Conservation (phyloP, 306 rosid genomes). For the Begonia peltatifolia region DNA sequence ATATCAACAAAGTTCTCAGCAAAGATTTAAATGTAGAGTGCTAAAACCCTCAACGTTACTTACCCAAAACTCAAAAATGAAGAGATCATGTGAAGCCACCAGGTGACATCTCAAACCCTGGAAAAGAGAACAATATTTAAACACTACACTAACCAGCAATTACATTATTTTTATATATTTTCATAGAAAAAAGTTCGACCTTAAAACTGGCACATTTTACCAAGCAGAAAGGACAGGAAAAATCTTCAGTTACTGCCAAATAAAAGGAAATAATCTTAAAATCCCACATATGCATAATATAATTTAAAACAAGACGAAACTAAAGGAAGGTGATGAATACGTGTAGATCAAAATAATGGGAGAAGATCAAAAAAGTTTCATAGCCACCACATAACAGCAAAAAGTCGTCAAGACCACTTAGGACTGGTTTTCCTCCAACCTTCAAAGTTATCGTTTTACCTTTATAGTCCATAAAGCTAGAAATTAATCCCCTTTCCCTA, state of each 20-base stretch:
- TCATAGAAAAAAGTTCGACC: conserved; percentile 24
- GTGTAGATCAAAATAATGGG: no score
- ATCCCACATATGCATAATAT: no score
- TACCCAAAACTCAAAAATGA: conserved; percentile 81
- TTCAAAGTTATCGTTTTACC: no score
- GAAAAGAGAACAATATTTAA: conserved; percentile 9
- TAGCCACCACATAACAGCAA: no score
- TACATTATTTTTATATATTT: conserved; percentile 4
- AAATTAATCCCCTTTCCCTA: background rate
- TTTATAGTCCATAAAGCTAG: background rate
- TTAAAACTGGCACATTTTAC: conserved; percentile 56
- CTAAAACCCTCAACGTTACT: conserved; percentile 21
- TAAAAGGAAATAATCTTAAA: conserved; percentile 3
- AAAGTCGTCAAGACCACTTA: no score
- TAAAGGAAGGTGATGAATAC: no score
- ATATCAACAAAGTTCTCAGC: conserved; percentile 12
- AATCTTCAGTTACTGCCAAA: conserved; percentile 66
- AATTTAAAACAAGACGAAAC: no score
- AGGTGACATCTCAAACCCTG: conserved; percentile 75
- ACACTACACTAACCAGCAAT: conserved; percentile 10
- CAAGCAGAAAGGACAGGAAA: conserved; percentile 77
- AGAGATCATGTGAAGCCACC: conserved; percentile 53
- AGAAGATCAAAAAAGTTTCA: no score
- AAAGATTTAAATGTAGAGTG: conserved; percentile 10
- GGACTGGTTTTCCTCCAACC: no score